phyloP scores from a whole-genome alignment of 2,329 filamentous ascomycete species.

The Aspergillus sp. region DNA sequence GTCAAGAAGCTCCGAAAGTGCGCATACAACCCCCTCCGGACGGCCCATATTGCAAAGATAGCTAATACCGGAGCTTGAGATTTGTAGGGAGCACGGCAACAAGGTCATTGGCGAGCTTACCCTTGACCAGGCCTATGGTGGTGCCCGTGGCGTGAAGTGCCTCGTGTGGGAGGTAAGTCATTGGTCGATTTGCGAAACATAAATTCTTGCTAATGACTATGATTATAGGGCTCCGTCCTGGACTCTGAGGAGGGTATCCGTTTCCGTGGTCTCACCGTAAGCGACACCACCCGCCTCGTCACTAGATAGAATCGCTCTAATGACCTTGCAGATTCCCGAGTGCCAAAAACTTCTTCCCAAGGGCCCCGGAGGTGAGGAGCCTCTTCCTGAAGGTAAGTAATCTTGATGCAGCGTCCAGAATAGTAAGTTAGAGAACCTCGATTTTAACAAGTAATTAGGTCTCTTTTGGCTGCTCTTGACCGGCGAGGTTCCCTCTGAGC shows the following conservation, averaged over 20 bases:
- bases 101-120: conserved; percentile 98
- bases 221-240: conserved; percentile 75
- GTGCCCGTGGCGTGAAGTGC: conserved; percentile 97
- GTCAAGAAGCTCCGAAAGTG: conserved; percentile 98
- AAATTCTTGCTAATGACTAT: conserved; percentile 11
- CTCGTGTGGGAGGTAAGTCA: conserved; percentile 83
- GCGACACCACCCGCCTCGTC: conserved; percentile 21
- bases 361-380: conserved; percentile 94
- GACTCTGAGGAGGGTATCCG: conserved; percentile 99
- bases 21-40: conserved; percentile 35
- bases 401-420: background rate
- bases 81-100: conserved; percentile 79
- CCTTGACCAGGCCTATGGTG: conserved; percentile 98
- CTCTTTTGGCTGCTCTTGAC: conserved; percentile 99
- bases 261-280: conserved; percentile 92
- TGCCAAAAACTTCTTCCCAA: conserved; percentile 97
- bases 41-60: background rate
- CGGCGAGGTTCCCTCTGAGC: conserved; percentile 94
- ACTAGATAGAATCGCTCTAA: conserved; percentile 17
- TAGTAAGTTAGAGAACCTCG: background rate
- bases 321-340: conserved; percentile 72
- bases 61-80: conserved; percentile 20
- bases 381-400: conserved; percentile 78
- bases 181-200: background rate
- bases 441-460: conserved; percentile 50